Conservation (phyloP, 2,329 filamentous ascomycete genomes). For the Epichloe gansuensis region DNA sequence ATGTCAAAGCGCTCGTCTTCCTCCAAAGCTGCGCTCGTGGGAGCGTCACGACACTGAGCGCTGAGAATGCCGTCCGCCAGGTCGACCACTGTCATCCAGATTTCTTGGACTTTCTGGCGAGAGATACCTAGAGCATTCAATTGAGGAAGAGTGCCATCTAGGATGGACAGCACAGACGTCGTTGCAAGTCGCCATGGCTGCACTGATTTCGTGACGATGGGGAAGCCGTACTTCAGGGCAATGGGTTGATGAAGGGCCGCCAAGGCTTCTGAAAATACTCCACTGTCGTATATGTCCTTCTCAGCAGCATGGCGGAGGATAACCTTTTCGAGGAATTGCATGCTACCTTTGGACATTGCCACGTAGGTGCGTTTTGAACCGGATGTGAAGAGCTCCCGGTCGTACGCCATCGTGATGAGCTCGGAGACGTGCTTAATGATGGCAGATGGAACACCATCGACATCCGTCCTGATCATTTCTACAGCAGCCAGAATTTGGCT, state of each 20-base stretch:
- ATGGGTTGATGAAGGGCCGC: slow-evolving; percentile 59
- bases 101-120: slow-evolving; percentile 34
- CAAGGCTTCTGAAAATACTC: slow-evolving; percentile 53
- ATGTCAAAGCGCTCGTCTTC: slow-evolving; percentile 78
- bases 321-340: slow-evolving; percentile 54
- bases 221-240: slow-evolving; percentile 67
- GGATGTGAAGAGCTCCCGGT: slow-evolving; percentile 21
- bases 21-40: slow-evolving; percentile 35
- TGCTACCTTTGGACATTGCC: slow-evolving; percentile 74
- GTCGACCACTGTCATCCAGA: slow-evolving; percentile 60
- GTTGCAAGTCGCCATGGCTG: slow-evolving; percentile 76
- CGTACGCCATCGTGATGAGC: slow-evolving; percentile 59
- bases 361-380: slow-evolving; percentile 63
- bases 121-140: slow-evolving; percentile 37
- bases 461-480: slow-evolving; percentile 54
- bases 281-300: slow-evolving; percentile 56
- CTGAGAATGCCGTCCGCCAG: slow-evolving; percentile 58
- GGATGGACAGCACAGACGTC: slow-evolving; percentile 52
- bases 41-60: slow-evolving; percentile 43
- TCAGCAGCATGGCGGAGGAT: slow-evolving; percentile 48
- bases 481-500: slow-evolving; percentile 55
- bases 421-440: slow-evolving; percentile 58
- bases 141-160: slow-evolving; percentile 53
- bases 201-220: slow-evolving; percentile 55
- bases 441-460: slow-evolving; percentile 51